Evolutionary conservation across 768 basidiomycete genomes (phyloP).

Genomic region (Hygrophoropsis aurantiaca): DNA sequence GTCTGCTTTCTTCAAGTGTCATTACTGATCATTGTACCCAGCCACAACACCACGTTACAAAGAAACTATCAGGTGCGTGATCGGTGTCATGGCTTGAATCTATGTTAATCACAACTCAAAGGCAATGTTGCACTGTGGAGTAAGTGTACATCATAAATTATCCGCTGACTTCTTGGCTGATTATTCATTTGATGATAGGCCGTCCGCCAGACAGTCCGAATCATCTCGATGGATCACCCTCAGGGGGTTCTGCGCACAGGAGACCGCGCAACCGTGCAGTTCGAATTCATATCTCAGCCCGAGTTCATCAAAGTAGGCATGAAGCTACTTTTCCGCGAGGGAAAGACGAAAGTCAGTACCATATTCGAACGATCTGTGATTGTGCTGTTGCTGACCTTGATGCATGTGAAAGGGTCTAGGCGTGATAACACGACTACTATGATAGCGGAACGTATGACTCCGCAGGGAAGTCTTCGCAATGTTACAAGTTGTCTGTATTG

Average conservation of each 20-base stretch:
- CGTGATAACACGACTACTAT: constrained; percentile 69
- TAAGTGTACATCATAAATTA: constrained; percentile 32
- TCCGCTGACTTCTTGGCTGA: constrained; percentile 2
- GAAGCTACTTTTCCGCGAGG: constrained; percentile 92
- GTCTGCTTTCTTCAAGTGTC: neutral
- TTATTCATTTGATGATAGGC: constrained; percentile 51
- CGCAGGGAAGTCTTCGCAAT: no score
- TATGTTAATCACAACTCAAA: constrained; percentile 22
- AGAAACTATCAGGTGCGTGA: constrained; percentile 81
- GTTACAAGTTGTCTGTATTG: no score
- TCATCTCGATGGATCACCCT: constrained; percentile 88
- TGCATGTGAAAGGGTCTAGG: constrained; percentile 59
- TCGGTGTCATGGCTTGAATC: neutral
- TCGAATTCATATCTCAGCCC: constrained; percentile 90
- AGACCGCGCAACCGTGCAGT: constrained; percentile 90
- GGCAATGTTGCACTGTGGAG: constrained; percentile 94
- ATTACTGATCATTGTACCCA: constrained; percentile 25
- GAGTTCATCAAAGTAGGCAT: constrained; percentile 93
- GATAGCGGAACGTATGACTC: no score
- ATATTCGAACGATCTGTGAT: constrained; percentile 1
- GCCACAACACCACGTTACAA: constrained; percentile 92
- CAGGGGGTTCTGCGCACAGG: constrained; percentile 90
- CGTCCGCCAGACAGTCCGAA: constrained; percentile 87
- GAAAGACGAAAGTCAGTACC: constrained; percentile 81
- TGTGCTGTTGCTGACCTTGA: constrained; percentile 7